Base-by-base conservation (phyloP, 2,329 filamentous ascomycete genomes). In the Nothophoma quercina region DNA sequence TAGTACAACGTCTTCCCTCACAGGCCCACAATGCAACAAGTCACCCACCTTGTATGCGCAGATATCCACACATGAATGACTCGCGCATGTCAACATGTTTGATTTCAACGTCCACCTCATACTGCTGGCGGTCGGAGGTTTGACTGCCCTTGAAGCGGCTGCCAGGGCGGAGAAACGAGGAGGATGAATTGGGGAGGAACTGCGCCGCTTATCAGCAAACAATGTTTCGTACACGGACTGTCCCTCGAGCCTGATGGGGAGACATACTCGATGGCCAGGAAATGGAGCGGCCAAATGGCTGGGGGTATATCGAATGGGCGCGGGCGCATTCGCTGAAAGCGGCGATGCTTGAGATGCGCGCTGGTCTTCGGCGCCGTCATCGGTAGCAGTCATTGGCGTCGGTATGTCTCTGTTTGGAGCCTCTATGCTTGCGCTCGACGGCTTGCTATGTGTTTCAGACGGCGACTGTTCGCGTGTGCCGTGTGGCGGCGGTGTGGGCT, bases 71-170 rank as follows among this genome's bases (percentile, higher is more conserved):
- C 6, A 99, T 81, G 67, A 93, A 97, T 5, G 93, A 97, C 73
- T 98, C 91, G 48, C 87, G 85, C 83, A 98, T 88, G 71, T 98
- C 92, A 35, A 98, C 92, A 76, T 97, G 89, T 76, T 98, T 96
- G 63, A 99, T 91, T 71, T 97, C 93, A 2, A 99, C 95, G 68
- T 97, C 90, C 1, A 99, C 95, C 58, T 96, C 91, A 72, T 99
- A 99, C 8, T 90, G 85, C 71, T 96, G 92, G 54, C 90, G 86
- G 71, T 98, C 93, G 2, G 93, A 98, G 70, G 93, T 89, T 69
- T 99, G 95, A 12, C 90, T 96, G 51, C 95, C 95, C 53, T 85
- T 84, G 70, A 97, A 99, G 65, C 85, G 90, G 75, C 91, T 96
- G 15, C 93, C 93, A 2, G 93, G 86, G 36, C 91, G 88, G 49